These are phyloP conservation scores for Marasmius sp. DNA, from an alignment of 1,284 basidiomycete genomes.

Conservation along the genomic window DNA sequence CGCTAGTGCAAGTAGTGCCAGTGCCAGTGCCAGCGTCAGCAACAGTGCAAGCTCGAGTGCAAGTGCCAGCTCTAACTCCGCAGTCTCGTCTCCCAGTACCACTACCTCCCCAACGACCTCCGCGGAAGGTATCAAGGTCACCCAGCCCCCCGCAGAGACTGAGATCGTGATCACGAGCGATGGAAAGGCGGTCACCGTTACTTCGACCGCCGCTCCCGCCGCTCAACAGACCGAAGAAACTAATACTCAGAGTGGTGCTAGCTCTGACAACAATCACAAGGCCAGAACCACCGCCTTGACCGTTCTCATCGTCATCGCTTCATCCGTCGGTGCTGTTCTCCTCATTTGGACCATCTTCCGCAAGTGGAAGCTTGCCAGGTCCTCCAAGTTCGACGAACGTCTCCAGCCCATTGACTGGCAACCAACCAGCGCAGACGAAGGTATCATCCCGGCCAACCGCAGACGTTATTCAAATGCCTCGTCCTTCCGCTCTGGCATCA, in stretches of 20 bases:
- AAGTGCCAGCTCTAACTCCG: conserved; percentile 1
- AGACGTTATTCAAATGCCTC: conserved; percentile 60
- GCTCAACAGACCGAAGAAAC: conserved; percentile 22
- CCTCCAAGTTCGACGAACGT: conserved; percentile 77
- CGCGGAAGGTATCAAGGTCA: not conserved
- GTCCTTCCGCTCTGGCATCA: conserved; percentile 67
- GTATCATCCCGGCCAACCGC: conserved; percentile 45
- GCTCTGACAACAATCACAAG: conserved; percentile 38
- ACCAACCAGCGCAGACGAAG: conserved; percentile 51
- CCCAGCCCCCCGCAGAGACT: not conserved
- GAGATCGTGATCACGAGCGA: not conserved
- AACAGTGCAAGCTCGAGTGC: conserved; percentile 1
- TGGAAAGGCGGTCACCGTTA: conserved; percentile 2
- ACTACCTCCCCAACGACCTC: conserved; percentile 1
- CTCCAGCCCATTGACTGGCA: conserved; percentile 85
- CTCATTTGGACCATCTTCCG: conserved; percentile 87
- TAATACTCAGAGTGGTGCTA: conserved; percentile 17
- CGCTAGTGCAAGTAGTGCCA: not conserved
- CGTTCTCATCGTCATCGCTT: conserved; percentile 69
- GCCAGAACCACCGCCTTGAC: conserved; percentile 70
- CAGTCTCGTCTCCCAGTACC: not conserved
- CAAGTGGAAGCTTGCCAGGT: conserved; percentile 87
- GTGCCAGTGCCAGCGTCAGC: not conserved
- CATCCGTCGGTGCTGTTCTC: conserved; percentile 63
- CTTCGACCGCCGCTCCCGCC: conserved; percentile 15